These are phyloP conservation scores for Trichosanthes truncata DNA, from an alignment of 306 rosid genomes.

Conservation along the genomic window DNA sequence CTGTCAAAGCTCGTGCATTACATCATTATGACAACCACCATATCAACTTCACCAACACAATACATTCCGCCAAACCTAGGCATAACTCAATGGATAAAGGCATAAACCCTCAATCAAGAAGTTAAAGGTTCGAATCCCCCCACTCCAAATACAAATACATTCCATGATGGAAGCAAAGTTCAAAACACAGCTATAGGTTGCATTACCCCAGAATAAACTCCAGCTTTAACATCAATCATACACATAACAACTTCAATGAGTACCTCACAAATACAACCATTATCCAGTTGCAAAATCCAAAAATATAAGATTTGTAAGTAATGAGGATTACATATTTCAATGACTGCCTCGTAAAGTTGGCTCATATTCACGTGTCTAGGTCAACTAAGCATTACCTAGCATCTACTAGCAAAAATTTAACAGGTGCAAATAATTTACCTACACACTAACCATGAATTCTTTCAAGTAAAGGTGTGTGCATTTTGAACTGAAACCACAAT, in stretches of 20 bases:
- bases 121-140: too few species aligned
- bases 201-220: neutral
- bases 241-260: neutral
- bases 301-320: neutral
- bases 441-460: neutral
- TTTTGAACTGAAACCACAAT: neutral
- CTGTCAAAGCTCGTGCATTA: neutral
- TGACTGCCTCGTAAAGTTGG: neutral
- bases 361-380: neutral
- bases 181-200: neutral
- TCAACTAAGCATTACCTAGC: neutral
- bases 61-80: too few species aligned
- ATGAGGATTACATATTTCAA: neutral
- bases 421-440: neutral
- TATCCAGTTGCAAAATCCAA: neutral
- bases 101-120: too few species aligned
- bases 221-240: neutral
- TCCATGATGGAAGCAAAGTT: neutral
- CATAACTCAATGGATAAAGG: too few species aligned
- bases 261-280: neutral
- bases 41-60: neutral
- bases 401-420: neutral
- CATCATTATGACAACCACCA: neutral
- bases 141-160: too few species aligned
- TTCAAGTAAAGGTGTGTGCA: neutral